phyloP scores from a whole-genome alignment of 495 filamentous ascomycete species.

The Podospora pseudoanserina region DNA sequence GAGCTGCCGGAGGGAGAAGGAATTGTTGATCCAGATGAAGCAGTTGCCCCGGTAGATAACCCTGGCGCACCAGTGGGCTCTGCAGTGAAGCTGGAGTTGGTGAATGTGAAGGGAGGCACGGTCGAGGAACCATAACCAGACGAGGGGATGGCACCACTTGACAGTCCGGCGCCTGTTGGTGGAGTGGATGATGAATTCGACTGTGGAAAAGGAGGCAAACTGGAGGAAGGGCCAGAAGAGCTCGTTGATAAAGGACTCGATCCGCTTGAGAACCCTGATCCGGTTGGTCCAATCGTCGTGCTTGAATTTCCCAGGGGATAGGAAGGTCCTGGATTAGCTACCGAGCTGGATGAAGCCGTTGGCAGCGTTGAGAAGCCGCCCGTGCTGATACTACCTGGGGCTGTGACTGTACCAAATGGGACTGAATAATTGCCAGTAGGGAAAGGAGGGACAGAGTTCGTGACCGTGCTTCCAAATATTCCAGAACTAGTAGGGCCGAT shows the following conservation, averaged over 20 bases:
- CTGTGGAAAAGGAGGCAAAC: neutral
- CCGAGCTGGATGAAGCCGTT: neutral
- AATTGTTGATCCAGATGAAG: neutral
- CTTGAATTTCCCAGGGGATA: constrained; percentile 16
- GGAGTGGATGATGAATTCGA: neutral
- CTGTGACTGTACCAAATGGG: neutral
- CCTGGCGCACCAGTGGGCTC: neutral
- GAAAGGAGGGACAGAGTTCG: neutral
- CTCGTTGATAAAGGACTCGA: neutral
- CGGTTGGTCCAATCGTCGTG: neutral
- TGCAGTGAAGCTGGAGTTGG: neutral
- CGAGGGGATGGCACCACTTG: neutral
- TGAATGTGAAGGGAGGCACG: neutral
- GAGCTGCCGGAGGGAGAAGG: neutral
- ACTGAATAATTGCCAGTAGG: constrained; percentile 3
- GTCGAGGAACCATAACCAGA: neutral
- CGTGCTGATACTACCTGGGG: constrained; percentile 1
- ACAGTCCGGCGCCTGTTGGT: neutral
- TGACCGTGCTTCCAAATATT: neutral
- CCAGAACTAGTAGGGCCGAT: neutral
- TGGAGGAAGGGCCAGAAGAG: neutral
- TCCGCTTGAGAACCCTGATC: neutral
- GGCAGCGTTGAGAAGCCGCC: neutral
- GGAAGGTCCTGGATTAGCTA: neutral
- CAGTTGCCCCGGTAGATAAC: neutral